A percentile compares a stretch with the other conserved stretches of the same genome.
Evolutionary conservation across 495 filamentous ascomycete genomes (phyloP).

Genomic region (Saxophila tyrrhenica): DNA sequence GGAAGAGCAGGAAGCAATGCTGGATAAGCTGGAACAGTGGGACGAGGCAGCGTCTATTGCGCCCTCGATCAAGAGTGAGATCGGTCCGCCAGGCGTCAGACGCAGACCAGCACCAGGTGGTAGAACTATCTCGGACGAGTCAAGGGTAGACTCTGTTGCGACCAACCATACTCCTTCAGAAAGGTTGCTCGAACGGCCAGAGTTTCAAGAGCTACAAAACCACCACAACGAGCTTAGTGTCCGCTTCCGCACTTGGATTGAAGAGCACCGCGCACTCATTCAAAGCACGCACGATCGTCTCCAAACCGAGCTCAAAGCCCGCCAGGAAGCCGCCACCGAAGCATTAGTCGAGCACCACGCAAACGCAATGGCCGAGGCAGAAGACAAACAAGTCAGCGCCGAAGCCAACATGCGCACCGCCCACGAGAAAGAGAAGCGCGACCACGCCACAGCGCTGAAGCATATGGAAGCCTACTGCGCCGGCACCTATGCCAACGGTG

Average conservation of each 20-base stretch:
- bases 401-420: constrained; percentile 49
- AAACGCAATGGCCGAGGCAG: constrained; percentile 46
- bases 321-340: constrained; percentile 17
- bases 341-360: constrained; percentile 30
- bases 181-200: constrained; percentile 34
- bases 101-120: not conserved
- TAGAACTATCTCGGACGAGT: constrained; percentile 12
- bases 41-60: constrained; percentile 40
- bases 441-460: constrained; percentile 56
- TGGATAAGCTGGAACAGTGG: constrained; percentile 46
- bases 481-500: constrained; percentile 36
- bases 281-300: constrained; percentile 39
- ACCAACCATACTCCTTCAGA: constrained; percentile 16
- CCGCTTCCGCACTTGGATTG: constrained; percentile 45
- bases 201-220: constrained; percentile 41
- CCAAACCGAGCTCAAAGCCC: constrained; percentile 33
- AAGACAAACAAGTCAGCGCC: constrained; percentile 62
- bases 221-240: constrained; percentile 46
- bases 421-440: constrained; percentile 43
- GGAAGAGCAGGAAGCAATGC: constrained; percentile 41
- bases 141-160: constrained; percentile 5
- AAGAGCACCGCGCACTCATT: constrained; percentile 43
- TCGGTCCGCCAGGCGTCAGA: not conserved
- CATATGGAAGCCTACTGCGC: constrained; percentile 73
- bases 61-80: constrained; percentile 31